Base-by-base conservation (phyloP, 2,329 filamentous ascomycete species). In the Talaromyces atroroseus region DNA sequence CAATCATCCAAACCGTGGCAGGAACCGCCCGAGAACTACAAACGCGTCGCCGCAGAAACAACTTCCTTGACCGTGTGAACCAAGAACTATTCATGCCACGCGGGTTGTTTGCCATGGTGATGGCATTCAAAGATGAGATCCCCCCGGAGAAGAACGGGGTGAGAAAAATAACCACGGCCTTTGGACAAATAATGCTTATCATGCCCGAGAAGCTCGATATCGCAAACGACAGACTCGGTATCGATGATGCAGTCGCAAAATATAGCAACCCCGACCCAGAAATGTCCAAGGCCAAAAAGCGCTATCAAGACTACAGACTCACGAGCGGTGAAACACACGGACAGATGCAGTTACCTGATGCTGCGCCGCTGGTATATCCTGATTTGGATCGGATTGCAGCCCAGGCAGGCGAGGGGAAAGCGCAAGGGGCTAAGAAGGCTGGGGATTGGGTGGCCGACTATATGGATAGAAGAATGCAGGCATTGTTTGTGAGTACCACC, bases 61-160 rank as follows among this genome's bases (percentile, higher is more conserved):
- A 64, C 0, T 85, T 82, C 64, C 74, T 86, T 11, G 76, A 83
- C 61, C 67, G 72, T 24, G 74, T 83, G 61, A 86, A 85, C 62
- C 71, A 77, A 12, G 71, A 79, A 1, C 76, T 83, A 55, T 86
- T 85, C 66, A 75, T 74, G 52, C 82, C 82, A 0, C 75, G 75
- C 2, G 82, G 82, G 0, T 72, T 85, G 0, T 81, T 78, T 66
- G 78, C 74, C 58, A 69, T 82, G 23, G 71, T 86, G 32, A 76
- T 85, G 69, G 78, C 79, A 1, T 83, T 74, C 70, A 78, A 78
- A 52, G 44, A 54, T 32, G 6, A 46, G 21, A 42, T 54, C 12
- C 44, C 51, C 36, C 3, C 12, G 61, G 5, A 40, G 2, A 71
- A 5, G 63, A 61, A 40, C 5, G 36, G 36, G 2, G 36, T 40